phyloP scores from a whole-genome alignment of 176 grass and related monocot species.

The Oryza meridionalis region DNA sequence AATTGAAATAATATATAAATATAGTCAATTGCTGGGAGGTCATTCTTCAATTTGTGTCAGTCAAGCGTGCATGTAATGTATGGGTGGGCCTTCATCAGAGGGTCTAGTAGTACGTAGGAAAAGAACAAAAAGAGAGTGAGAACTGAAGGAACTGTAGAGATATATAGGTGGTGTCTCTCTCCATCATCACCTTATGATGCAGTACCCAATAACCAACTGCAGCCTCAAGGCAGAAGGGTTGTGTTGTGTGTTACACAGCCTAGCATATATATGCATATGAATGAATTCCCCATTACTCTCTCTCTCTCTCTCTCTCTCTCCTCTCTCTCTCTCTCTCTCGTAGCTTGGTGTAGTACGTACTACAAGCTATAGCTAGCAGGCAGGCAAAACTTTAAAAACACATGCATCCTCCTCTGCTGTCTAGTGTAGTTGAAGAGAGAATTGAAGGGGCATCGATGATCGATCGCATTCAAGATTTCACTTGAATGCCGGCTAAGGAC shows the following conservation, averaged over 20 bases:
- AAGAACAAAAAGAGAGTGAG: constrained; percentile 8
- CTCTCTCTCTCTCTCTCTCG: not conserved
- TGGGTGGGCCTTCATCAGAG: not conserved
- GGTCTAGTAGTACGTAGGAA: constrained; percentile 14
- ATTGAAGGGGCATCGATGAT: constrained; percentile 52
- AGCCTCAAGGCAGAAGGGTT: constrained; percentile 28
- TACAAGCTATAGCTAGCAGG: constrained; percentile 6
- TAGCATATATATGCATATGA: not conserved
- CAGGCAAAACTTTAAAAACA: constrained; percentile 50
- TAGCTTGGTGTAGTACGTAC: too few relatives aligned
- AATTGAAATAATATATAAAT: too few relatives aligned
- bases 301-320: not conserved
- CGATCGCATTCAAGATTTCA: constrained; percentile 44
- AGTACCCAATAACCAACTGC: constrained; percentile 36
- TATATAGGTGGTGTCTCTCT: constrained; percentile 14
- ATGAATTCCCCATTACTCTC: not conserved
- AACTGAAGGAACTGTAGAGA: not conserved
- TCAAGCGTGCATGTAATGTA: not conserved
- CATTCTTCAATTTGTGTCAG: not conserved
- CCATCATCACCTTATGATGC: constrained; percentile 57
- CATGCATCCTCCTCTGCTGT: constrained; percentile 38
- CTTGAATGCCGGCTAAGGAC: constrained; percentile 51
- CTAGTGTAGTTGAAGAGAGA: constrained; percentile 38
- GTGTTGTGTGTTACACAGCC: constrained; percentile 17
- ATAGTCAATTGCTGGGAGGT: not conserved